Base-by-base conservation (phyloP, 1,284 basidiomycete species). In the Ustilago sp. region DNA sequence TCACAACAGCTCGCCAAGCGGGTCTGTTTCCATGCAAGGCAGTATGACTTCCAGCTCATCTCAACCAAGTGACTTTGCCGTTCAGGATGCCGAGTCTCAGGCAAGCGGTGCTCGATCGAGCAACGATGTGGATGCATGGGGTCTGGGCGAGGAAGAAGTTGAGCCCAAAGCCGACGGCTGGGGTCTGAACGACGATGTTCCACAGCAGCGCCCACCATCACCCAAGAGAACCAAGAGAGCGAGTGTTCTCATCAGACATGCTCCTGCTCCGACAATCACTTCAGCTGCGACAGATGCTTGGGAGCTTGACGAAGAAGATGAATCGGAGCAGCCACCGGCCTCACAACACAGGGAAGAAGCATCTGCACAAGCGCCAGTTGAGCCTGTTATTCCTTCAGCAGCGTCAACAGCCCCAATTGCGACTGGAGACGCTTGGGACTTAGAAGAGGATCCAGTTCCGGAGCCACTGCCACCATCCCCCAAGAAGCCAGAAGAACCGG, bases 121-220 rank as follows among this genome's bases (percentile, higher is more conserved):
- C 51, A 34, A 67, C 17, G 68, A 60, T 17, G 66, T 73, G 11
- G 80, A 81, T 32, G 80, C 80, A 5, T 81, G 80, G 80, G 78
- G 62, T n/a, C 48, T 81, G 31, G 67, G 60, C 13, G 80, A 80
- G 13, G 75, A 75, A 23, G 72, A 79, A 32, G 64, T 45, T 19
- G 55, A 64, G 19, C 60, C 62, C 15, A 74, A 63, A 17, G 66
- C 56, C 1, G 68, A 80, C 51, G 79, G 73, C 6, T 79, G 77
- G 79, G 73, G 54, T 8, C 59, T 79, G 12, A 31, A 65, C 7
- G 58, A 61, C 31, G 58, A 64, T 31, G 58, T 36, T 8, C 35
- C 47, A 12, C 32, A 38, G 23, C 55, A 47, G 17, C 6, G 35
- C 17, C 52, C 52, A 23, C 7, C 17, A 8, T 54, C 52, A 5